Evolutionary conservation across 2,329 filamentous ascomycete genomes (phyloP).

Genomic region (Geosmithia putterillii): DNA sequence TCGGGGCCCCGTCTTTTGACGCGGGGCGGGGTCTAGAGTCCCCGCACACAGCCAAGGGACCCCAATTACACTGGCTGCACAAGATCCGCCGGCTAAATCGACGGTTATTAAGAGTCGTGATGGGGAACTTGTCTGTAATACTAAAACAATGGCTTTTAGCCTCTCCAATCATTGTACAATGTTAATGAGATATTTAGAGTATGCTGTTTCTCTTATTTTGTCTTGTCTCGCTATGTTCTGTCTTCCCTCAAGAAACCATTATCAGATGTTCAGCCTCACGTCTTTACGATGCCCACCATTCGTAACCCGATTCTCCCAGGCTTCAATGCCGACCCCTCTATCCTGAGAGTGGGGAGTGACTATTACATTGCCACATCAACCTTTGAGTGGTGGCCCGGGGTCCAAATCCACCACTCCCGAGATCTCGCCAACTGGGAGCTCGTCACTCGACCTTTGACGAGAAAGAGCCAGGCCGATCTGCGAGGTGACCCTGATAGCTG

Average conservation of each 20-base stretch:
- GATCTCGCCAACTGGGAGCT: conserved; percentile 42
- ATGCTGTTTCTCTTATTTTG: too few species aligned
- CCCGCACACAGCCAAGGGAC: too few species aligned
- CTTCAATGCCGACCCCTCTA: conserved; percentile 43
- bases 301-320: conserved; percentile 44
- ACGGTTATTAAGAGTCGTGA: not conserved
- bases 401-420: conserved; percentile 40
- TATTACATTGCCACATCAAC: conserved; percentile 45
- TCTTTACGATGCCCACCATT: conserved; percentile 27
- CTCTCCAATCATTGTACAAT: too few species aligned
- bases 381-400: conserved; percentile 42
- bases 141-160: too few species aligned
- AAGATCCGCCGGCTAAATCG: not conserved
- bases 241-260: not conserved
- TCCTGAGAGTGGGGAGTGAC: conserved; percentile 36
- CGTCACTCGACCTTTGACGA: conserved; percentile 30
- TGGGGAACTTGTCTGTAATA: too few species aligned
- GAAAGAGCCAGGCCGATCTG: conserved; percentile 41
- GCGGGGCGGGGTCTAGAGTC: too few species aligned
- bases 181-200: too few species aligned
- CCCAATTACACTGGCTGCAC: not conserved
- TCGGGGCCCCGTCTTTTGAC: too few species aligned
- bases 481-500: conserved; percentile 47
- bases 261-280: too few species aligned
- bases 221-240: too few species aligned